A percentile compares a stretch with the other conserved stretches of the same genome.
Evolutionary conservation across 2,329 filamentous ascomycete genomes (phyloP).

Genomic region (Chaetomium sp.): DNA sequence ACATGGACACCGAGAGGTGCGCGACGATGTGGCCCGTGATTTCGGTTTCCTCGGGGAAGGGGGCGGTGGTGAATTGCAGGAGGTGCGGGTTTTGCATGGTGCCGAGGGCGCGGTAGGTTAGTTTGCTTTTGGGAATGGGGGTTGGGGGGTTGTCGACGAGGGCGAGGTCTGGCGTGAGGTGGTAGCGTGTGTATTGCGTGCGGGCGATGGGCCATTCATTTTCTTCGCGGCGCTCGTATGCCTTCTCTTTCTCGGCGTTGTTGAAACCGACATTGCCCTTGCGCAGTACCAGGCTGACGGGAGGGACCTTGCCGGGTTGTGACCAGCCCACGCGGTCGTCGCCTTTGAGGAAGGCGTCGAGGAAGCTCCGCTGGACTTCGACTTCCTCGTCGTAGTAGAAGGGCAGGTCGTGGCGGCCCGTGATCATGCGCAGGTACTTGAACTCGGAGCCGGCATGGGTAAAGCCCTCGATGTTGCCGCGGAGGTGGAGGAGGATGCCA

Average conservation of each 20-base stretch:
- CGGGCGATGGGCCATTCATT: slow-evolving; percentile 67
- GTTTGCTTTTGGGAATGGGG: slow-evolving; percentile 39
- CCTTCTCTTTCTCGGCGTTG: slow-evolving; percentile 60
- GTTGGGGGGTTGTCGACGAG: slow-evolving; percentile 43
- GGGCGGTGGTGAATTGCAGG: slow-evolving; percentile 58
- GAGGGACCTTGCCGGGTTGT: slow-evolving; percentile 57
- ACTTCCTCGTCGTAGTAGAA: slow-evolving; percentile 73
- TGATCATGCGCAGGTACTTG: slow-evolving; percentile 71
- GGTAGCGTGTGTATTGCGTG: slow-evolving; percentile 65
- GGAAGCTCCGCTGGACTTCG: slow-evolving; percentile 66
- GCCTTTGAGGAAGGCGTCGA: slow-evolving; percentile 71
- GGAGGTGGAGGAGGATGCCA: slow-evolving; percentile 67
- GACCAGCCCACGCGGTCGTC: slow-evolving; percentile 66
- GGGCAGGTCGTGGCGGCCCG: slow-evolving; percentile 69
- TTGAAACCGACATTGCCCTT: slow-evolving; percentile 70
- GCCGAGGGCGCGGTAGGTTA: slow-evolving; percentile 63
- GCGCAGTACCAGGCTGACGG: slow-evolving; percentile 62
- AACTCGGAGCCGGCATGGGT: slow-evolving; percentile 63
- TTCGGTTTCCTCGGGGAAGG: slow-evolving; percentile 66
- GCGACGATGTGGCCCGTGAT: slow-evolving; percentile 69
- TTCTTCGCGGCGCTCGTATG: slow-evolving; percentile 58
- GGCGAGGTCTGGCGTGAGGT: slow-evolving; percentile 52
- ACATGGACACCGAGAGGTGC: slow-evolving; percentile 65
- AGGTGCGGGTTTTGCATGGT: slow-evolving; percentile 55
- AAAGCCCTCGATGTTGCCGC: slow-evolving; percentile 70